phyloP scores from a whole-genome alignment of 139 green algal species.

The Micractinium sp. region DNA sequence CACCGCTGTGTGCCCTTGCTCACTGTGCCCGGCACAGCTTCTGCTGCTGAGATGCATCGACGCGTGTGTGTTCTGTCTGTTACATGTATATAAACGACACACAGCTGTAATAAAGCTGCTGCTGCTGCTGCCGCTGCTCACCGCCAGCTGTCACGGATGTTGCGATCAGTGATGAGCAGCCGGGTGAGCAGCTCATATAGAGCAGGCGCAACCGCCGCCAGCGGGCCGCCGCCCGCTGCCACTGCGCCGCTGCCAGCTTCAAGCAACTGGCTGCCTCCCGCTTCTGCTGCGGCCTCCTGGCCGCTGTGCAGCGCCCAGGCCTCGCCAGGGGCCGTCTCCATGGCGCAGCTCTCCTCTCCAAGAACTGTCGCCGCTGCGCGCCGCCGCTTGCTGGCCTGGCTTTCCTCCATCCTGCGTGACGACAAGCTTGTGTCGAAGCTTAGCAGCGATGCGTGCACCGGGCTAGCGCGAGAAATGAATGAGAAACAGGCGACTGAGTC shows the following conservation, averaged over 20 bases:
- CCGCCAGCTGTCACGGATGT: not conserved
- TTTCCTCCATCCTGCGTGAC: not conserved
- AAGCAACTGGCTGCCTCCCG: not conserved
- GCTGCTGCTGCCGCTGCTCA: not conserved
- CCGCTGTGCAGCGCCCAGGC: not conserved
- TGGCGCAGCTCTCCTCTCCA: not conserved
- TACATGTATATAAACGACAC: no score
- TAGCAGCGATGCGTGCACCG: no score
- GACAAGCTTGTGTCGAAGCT: no score
- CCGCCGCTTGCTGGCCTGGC: not conserved
- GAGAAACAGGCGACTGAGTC: not conserved
- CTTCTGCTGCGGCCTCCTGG: not conserved
- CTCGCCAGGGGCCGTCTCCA: not conserved
- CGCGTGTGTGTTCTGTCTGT: not conserved
- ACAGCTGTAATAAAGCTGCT: not conserved
- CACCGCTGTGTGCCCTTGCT: not conserved
- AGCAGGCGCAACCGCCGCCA: not conserved
- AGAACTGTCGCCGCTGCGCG: not conserved
- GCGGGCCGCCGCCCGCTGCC: not conserved
- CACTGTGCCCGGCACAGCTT: not conserved
- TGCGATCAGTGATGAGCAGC: slow-evolving; percentile 14
- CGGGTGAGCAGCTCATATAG: slow-evolving; percentile 21
- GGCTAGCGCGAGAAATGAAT: not conserved
- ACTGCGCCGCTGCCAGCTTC: not conserved
- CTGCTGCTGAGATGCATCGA: not conserved